Evolutionary conservation across 441 rosid species (phyloP), one percentile per base, ranked within the genome.

Genomic region (Pelargonium myrrhifolium): DNA sequence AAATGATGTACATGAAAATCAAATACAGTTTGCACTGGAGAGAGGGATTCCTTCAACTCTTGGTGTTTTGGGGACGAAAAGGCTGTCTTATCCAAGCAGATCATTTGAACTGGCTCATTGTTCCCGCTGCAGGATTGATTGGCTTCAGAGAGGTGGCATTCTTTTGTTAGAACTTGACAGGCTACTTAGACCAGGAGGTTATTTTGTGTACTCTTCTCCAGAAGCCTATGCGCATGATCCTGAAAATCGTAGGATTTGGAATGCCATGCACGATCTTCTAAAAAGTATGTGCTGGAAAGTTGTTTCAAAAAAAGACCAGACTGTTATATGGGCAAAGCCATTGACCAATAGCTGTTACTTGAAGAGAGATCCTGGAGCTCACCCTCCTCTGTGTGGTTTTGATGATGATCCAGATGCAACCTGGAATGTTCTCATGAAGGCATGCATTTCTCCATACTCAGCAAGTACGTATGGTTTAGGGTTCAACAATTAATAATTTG

Each of bases 31-130:
- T 79, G 99, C 99, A 4, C 69, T 94, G 67, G 99, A 94, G 81
- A 85, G 99, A 78, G 99, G 99, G 68, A 94, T 94, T 75, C 99
- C 99, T 0, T 98, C 99, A 72, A 86, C 89, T 68, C 99, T 94
- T 21, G 98, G 99, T 74, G 98, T 94, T 75, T 69, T 94, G 47
- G 99, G 98, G 26, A 94, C 99, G 67, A 90, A 86, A 81, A 87
- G 98, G 67, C 96, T 94, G 43, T 96, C 98, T 66, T 94, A 94
- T 80, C 99, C 99, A 3, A 94, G 99, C 83, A 87, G 99, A 76
- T 94, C 99, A 56, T 94, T 88, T 63, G 99, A 94, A 78, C 84
- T 94, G 42, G 94, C 97, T 39, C 99, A 94, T 73, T 94, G 99
- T 82, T 94, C 99, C 62, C 92, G 98, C 26, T 94, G 99, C 76